Percentiles rank a stretch among this genome's conserved stretches.
These are phyloP conservation scores for Dendrobium huoshanense DNA, from an alignment of 106 monocot genomes.

Conservation along the genomic window DNA sequence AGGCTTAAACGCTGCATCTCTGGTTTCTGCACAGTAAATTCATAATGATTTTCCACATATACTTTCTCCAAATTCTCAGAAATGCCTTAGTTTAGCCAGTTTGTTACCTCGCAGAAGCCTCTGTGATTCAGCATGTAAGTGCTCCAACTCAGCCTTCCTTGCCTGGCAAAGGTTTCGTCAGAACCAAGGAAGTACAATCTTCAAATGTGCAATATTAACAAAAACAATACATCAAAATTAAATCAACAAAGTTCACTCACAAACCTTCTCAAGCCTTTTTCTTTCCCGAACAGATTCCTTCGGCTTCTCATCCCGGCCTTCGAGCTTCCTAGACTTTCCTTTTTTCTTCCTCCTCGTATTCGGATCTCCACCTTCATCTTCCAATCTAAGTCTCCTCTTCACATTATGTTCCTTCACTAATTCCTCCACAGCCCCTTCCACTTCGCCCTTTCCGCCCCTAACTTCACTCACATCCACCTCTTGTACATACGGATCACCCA, in stretches of 20 bases:
- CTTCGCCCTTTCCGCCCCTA: background rate
- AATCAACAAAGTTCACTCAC: background rate
- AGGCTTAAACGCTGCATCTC: slow-evolving; percentile 75
- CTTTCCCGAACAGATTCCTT: slow-evolving; percentile 41
- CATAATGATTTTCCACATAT: background rate
- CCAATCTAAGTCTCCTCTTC: slow-evolving; percentile 58
- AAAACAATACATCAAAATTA: background rate
- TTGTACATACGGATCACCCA: background rate
- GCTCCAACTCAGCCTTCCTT: slow-evolving; percentile 57
- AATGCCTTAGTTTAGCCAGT: background rate
- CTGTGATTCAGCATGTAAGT: slow-evolving; percentile 78
- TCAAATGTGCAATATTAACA: background rate
- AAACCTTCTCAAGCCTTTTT: slow-evolving; percentile 56
- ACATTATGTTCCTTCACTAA: slow-evolving; percentile 28
- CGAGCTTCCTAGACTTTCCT: slow-evolving; percentile 14
- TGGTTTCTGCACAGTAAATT: slow-evolving; percentile 47
- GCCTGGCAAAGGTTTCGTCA: slow-evolving; percentile 36
- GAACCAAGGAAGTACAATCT: background rate
- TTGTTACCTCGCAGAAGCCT: slow-evolving; percentile 65
- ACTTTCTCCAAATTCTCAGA: background rate
- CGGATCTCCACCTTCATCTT: slow-evolving; percentile 20
- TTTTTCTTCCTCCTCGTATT: slow-evolving; percentile 29
- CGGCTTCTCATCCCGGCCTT: slow-evolving; percentile 7
- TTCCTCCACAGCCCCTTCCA: slow-evolving; percentile 12
- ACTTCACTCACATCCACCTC: slow-evolving; percentile 5